These are phyloP conservation scores for Wallacemonas sp. DNA, from an alignment of 208 protist species.

Conservation along the genomic window DNA sequence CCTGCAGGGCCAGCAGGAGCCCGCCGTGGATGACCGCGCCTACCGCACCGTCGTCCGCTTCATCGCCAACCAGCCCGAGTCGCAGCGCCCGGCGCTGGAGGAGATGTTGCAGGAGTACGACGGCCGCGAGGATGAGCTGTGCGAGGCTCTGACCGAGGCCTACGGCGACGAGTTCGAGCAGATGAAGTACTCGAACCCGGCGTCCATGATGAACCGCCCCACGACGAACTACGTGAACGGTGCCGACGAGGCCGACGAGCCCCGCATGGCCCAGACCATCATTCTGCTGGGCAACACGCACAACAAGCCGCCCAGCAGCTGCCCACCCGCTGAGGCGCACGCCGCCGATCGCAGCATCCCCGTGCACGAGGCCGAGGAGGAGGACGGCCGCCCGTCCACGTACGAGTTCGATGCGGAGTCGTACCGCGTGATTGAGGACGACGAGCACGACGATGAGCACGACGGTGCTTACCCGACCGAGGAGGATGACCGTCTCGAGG, in stretches of 20 bases:
- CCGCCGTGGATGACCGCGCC: constrained; percentile 32
- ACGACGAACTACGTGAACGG: neutral
- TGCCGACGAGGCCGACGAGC: constrained; percentile 3
- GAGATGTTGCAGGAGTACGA: constrained; percentile 59
- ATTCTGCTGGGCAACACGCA: constrained; percentile 9
- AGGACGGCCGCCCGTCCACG: neutral
- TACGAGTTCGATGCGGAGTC: constrained; percentile 16
- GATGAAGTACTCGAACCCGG: constrained; percentile 27
- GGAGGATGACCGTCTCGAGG: constrained; percentile 12
- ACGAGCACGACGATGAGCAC: constrained; percentile 9
- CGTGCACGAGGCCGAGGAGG: constrained; percentile 11
- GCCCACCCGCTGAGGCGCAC: neutral
- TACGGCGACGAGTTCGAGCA: constrained; percentile 68
- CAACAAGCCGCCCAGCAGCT: constrained; percentile 2
- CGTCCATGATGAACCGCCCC: constrained; percentile 6
- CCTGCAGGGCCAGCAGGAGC: constrained; percentile 54
- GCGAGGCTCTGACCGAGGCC: constrained; percentile 48
- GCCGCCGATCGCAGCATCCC: too few relatives aligned
- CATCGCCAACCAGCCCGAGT: constrained; percentile 56
- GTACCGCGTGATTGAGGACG: constrained; percentile 14
- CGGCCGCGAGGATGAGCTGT: constrained; percentile 70
- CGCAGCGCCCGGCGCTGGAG: constrained; percentile 39
- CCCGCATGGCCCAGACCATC: constrained; percentile 8
- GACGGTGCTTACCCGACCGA: constrained; percentile 10
- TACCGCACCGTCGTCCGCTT: constrained; percentile 70